Percentiles rank a stretch among this genome's conserved stretches.
These are phyloP conservation scores for Fraxinus platypoda DNA, from an alignment of 305 asterid genomes.

Conservation along the genomic window DNA sequence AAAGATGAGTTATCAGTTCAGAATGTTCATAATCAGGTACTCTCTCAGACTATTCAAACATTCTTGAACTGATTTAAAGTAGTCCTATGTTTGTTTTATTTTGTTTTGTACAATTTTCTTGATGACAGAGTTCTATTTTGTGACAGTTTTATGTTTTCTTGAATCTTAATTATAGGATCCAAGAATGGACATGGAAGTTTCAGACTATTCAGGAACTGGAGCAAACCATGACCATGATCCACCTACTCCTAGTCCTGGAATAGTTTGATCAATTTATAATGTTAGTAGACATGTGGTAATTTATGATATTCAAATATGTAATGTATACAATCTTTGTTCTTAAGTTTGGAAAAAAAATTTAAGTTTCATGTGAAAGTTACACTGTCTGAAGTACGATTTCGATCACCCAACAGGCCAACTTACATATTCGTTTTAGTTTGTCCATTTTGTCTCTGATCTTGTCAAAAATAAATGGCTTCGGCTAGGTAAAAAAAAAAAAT, in stretches of 20 bases:
- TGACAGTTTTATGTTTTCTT: neutral
- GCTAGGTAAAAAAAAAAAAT: neutral
- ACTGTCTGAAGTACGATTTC: neutral
- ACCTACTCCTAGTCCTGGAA: neutral
- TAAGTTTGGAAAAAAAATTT: neutral
- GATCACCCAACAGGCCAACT: neutral
- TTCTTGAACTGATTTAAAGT: neutral
- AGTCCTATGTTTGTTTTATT: neutral
- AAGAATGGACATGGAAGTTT: conserved; percentile 15
- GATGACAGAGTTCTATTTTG: neutral
- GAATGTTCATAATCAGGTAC: neutral
- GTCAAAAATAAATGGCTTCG: neutral
- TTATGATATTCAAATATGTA: neutral
- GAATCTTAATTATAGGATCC: conserved; percentile 4
- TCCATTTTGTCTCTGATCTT: neutral
- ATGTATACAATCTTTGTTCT: neutral
- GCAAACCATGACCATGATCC: conserved; percentile 25
- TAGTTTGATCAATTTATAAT: neutral
- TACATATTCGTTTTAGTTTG: neutral
- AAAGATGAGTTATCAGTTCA: neutral
- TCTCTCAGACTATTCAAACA: neutral
- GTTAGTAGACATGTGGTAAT: neutral
- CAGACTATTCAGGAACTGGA: conserved; percentile 25
- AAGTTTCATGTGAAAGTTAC: neutral
- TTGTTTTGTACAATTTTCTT: neutral